Percentiles rank a stretch among this genome's conserved stretches.
Conservation (phyloP, 805 yeast species). For the Wickerhamiella cacticola region DNA sequence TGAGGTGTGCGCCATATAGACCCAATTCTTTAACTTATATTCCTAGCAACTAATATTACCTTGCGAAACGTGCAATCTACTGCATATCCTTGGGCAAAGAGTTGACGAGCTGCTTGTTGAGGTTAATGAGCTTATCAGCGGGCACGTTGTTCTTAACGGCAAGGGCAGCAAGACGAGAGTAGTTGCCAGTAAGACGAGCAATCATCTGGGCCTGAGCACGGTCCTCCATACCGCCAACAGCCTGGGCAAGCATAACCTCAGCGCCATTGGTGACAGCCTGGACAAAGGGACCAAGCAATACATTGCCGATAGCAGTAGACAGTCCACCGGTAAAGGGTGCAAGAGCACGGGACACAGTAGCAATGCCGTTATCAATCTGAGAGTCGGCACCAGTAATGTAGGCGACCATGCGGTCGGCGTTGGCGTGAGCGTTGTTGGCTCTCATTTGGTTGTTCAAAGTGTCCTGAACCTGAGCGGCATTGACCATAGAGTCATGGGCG, state of each 20-base stretch:
- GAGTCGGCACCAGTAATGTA: conserved; percentile 28
- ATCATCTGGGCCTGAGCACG: conserved; percentile 13
- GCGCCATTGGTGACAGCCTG: conserved; percentile 26
- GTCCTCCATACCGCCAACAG: conserved; percentile 19
- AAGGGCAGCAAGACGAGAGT: conserved; percentile 17
- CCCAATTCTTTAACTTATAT: too few relatives aligned
- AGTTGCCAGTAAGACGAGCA: conserved; percentile 18
- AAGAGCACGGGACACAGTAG: conserved; percentile 16
- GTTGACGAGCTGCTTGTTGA: too few relatives aligned
- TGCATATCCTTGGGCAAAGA: conserved; percentile 10
- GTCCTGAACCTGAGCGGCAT: conserved; percentile 18
- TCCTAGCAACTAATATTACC: too few relatives aligned
- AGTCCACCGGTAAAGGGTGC: conserved; percentile 18
- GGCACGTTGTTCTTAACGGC: conserved; percentile 17
- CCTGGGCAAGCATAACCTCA: too few relatives aligned
- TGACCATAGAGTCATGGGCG: conserved; percentile 15
- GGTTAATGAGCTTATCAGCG: conserved; percentile 13
- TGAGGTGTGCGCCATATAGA: too few relatives aligned
- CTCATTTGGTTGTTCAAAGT: conserved; percentile 16
- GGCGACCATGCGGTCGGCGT: too few relatives aligned
- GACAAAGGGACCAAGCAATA: conserved; percentile 25
- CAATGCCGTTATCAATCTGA: conserved; percentile 26
- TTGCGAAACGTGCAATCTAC: too few relatives aligned
- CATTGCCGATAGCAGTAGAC: conserved; percentile 16
- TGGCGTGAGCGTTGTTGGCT: too few relatives aligned